These are phyloP conservation scores for Sordaria brevicollis DNA, from an alignment of 495 filamentous ascomycete genomes.

Conservation along the genomic window DNA sequence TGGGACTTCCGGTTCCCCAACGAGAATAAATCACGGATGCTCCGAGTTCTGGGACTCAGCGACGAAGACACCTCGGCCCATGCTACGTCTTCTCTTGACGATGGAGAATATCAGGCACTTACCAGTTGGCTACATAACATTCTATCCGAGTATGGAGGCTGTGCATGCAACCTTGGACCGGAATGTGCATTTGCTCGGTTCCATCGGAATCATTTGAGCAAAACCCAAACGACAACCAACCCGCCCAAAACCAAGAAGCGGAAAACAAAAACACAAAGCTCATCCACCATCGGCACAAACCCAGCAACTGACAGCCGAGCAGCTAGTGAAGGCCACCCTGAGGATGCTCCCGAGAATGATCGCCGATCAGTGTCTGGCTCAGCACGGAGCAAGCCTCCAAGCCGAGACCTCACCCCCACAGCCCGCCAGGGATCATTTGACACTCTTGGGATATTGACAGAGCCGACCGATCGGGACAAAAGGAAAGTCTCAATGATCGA, in stretches of 20 bases:
- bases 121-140: conserved; percentile 54
- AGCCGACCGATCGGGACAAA: conserved; percentile 76
- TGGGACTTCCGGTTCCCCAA: conserved; percentile 46
- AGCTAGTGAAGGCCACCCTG: conserved; percentile 56
- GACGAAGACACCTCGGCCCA: conserved; percentile 29
- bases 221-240: conserved; percentile 36
- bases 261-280: conserved; percentile 42
- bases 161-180: conserved; percentile 59
- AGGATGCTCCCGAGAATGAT: conserved; percentile 46
- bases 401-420: conserved; percentile 71
- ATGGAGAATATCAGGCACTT: conserved; percentile 40
- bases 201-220: conserved; percentile 52
- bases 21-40: conserved; percentile 28
- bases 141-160: conserved; percentile 78
- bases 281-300: conserved; percentile 60
- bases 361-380: conserved; percentile 66
- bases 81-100: conserved; percentile 32
- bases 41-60: conserved; percentile 39
- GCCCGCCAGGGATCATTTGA: conserved; percentile 42
- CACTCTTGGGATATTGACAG: conserved; percentile 41
- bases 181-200: conserved; percentile 66
- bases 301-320: conserved; percentile 68
- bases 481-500: conserved; percentile 79
- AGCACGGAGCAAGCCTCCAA: conserved; percentile 60
- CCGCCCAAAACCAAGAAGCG: conserved; percentile 49